A percentile compares a stretch with the other conserved stretches of the same genome.
phyloP scores from a whole-genome alignment of 495 filamentous ascomycete genomes.

The Pseudoneurospora amorphoporcata region DNA sequence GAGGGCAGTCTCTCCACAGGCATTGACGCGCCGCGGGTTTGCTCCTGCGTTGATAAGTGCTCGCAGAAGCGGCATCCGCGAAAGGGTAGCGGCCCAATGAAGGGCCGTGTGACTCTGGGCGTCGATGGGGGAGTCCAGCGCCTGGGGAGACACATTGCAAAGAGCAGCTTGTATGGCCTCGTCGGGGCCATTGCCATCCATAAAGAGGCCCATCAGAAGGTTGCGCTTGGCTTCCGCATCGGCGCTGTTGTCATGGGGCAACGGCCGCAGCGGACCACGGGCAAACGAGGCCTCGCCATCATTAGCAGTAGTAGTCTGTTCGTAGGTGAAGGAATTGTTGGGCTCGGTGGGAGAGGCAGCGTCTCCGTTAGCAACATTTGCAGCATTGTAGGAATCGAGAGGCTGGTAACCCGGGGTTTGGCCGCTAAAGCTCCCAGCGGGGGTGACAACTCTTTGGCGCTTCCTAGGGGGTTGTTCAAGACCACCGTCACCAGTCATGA shows the following conservation, averaged over 20 bases:
- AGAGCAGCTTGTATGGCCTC: conserved; percentile 33
- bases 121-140: conserved; percentile 87
- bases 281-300: conserved; percentile 42
- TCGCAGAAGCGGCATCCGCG: conserved; percentile 68
- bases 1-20: conserved; percentile 78
- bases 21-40: conserved; percentile 77
- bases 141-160: conserved; percentile 56
- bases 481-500: conserved; percentile 40
- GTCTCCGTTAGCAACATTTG: conserved; percentile 15
- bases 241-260: conserved; percentile 56
- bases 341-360: conserved; percentile 70
- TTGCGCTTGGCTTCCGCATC: conserved; percentile 64
- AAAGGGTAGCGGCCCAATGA: conserved; percentile 94
- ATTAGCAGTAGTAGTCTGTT: conserved; percentile 45
- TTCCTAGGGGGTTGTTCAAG: conserved; percentile 75
- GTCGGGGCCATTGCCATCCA: conserved; percentile 57
- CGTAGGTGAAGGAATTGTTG: conserved; percentile 73
- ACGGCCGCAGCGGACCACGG: conserved; percentile 52
- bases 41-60: conserved; percentile 74
- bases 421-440: conserved; percentile 39
- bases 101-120: conserved; percentile 76
- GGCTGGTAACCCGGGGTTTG: conserved; percentile 27
- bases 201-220: conserved; percentile 77
- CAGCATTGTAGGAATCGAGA: conserved; percentile 39
- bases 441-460: conserved; percentile 43